Base-by-base conservation (phyloP, 441 rosid genomes). In the Francoa sonchifolia region DNA sequence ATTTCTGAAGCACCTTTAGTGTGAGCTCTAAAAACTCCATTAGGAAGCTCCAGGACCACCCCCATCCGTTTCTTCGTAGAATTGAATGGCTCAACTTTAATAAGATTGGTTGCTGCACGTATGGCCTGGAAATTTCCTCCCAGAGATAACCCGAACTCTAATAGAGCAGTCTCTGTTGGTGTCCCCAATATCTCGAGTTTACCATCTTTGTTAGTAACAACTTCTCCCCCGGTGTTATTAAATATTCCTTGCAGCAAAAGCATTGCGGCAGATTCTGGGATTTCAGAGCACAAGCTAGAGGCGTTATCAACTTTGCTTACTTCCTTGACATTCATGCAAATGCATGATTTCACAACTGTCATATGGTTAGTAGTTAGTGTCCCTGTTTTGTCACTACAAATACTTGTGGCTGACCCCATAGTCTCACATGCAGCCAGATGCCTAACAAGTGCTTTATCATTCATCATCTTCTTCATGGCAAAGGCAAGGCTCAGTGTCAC, bases 401-500 rank as follows among this genome's bases (percentile, higher is more conserved):
- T 77, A 42, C 59, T 67, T 20, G 86, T 74, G 35, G 79, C 81
- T 12, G 86, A 79, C 32, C 88, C 88, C 88, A 79, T 79, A 22
- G 85, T 77, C 58, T 77, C 85, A 52, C 85, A 77, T 28, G 88
- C 88, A 14, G 83, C 88, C 29, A 79, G 57, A 60, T 76, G 74
- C 2, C 87, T 65, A 8, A 78, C 87, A 11, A 78, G 79, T 3
- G 87, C 82, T 52, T 67, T 78, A 44, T 78, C 87, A 9, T 78
- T 78, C 87, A 74, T 78, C 87, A 78, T 78, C 51, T 74, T 78
- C 69, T 78, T 74, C 82, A 78, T 78, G 17, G 87, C 87, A 22
- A 78, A 78, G 16, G 86, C 86, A 30, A 77, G 79, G 12, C 86
- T 77, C 44, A 77, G 61, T 0, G 82, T 77, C 38, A 78, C 87